Evolutionary conservation across 2,329 filamentous ascomycete genomes (phyloP).

Genomic region (Nannizziopsis barbatae): DNA sequence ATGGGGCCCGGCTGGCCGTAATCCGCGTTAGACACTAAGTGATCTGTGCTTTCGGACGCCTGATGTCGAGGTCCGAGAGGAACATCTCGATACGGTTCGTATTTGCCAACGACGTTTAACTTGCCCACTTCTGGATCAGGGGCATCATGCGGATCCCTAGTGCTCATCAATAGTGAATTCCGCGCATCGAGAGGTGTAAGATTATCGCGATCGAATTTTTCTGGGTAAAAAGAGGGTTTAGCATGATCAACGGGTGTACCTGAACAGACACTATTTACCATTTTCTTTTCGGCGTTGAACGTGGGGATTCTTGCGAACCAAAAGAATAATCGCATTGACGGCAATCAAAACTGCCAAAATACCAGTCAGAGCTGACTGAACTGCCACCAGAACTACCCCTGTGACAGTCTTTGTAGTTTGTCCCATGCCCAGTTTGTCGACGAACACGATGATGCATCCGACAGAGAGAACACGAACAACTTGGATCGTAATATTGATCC

Average conservation of each 20-base stretch:
- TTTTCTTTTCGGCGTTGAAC: constrained; percentile 77
- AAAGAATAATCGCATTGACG: constrained; percentile 76
- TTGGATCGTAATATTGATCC: constrained; percentile 90
- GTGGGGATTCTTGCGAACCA: constrained; percentile 81
- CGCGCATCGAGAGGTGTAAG: constrained; percentile 79
- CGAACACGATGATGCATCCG: constrained; percentile 79
- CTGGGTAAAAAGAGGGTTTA: constrained; percentile 35
- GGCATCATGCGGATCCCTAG: constrained; percentile 27
- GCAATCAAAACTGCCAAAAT: constrained; percentile 75
- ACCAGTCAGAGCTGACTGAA: constrained; percentile 75
- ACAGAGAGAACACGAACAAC: constrained; percentile 81
- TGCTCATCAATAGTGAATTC: constrained; percentile 70
- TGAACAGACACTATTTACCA: constrained; percentile 51
- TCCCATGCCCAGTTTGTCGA: constrained; percentile 78
- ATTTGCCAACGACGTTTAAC: constrained; percentile 32
- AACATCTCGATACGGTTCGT: constrained; percentile 31
- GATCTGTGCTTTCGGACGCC: constrained; percentile 27
- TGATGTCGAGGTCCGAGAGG: constrained; percentile 18
- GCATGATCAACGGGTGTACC: background rate
- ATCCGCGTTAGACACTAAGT: constrained; percentile 20
- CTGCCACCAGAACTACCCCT: constrained; percentile 82
- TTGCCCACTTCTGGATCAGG: constrained; percentile 28
- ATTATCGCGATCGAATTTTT: constrained; percentile 65
- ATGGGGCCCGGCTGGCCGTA: constrained; percentile 4
- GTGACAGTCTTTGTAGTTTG: constrained; percentile 91